These are phyloP conservation scores for Coemansia sp. DNA, from an alignment of 192 early-diverging fungal species.

Conservation along the genomic window DNA sequence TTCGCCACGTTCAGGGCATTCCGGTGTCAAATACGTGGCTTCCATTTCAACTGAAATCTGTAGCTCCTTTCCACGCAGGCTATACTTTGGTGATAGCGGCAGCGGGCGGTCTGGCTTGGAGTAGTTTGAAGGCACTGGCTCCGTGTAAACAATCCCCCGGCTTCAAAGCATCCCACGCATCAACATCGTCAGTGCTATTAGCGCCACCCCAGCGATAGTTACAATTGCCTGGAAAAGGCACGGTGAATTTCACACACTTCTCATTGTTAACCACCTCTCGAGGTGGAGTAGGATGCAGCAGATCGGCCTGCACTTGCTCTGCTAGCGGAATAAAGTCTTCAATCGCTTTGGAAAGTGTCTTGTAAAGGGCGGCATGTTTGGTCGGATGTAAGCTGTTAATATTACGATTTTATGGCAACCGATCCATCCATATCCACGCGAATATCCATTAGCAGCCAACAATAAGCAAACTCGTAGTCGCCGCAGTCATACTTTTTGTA, in stretches of 20 bases:
- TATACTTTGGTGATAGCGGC: neutral
- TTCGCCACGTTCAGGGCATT: slow-evolving; percentile 54
- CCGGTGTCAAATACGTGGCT: slow-evolving; percentile 63
- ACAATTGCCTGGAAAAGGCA: neutral
- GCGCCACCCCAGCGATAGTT: neutral
- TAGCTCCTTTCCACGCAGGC: slow-evolving; percentile 29
- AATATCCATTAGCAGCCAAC: slow-evolving; percentile 65
- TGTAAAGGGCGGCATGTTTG: slow-evolving; percentile 45
- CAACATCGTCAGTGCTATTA: neutral
- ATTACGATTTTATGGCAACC: slow-evolving; percentile 56
- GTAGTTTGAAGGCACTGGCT: slow-evolving; percentile 23
- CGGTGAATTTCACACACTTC: slow-evolving; percentile 3
- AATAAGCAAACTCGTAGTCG: neutral
- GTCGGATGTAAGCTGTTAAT: slow-evolving; percentile 67
- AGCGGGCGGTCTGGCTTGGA: slow-evolving; percentile 16
- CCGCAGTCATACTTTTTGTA: neutral
- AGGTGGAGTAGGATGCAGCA: neutral
- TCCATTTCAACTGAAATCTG: slow-evolving; percentile 70
- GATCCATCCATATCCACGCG: slow-evolving; percentile 38
- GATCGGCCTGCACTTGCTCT: slow-evolving; percentile 39
- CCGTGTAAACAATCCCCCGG: slow-evolving; percentile 10
- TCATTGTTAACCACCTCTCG: neutral
- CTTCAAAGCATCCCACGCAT: neutral
- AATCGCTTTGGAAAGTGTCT: slow-evolving; percentile 45
- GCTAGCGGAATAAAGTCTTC: slow-evolving; percentile 59